These are phyloP conservation scores for Boletus bicolor DNA, from an alignment of 768 basidiomycete genomes.

Conservation along the genomic window DNA sequence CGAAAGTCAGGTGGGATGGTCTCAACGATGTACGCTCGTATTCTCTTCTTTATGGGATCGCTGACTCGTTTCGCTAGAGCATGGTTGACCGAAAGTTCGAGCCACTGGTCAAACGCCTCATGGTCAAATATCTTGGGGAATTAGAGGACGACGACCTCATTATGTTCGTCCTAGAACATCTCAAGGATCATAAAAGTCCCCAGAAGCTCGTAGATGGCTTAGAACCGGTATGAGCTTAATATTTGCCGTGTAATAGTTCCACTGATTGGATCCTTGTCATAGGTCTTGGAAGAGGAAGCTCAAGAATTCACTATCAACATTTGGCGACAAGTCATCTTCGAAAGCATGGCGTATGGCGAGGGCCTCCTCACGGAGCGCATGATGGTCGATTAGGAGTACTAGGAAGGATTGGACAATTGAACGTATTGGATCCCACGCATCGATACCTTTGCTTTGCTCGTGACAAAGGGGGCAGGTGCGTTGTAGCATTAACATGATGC, in stretches of 20 bases:
- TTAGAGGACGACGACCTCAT: constrained; percentile 92
- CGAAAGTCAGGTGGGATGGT: constrained; percentile 90
- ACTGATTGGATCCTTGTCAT: constrained; percentile 2
- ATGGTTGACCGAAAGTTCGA: constrained; percentile 86
- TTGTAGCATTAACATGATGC: constrained; percentile 47
- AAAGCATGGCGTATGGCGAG: constrained; percentile 90
- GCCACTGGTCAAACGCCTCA: constrained; percentile 75
- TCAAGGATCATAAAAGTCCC: constrained; percentile 86
- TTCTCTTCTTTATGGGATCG: neutral
- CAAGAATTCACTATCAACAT: constrained; percentile 69
- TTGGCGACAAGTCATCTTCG: constrained; percentile 93
- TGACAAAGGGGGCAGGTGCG: constrained; percentile 54
- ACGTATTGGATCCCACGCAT: constrained; percentile 18
- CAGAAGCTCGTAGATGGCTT: constrained; percentile 85
- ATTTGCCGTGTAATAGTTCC: neutral
- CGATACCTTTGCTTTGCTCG: constrained; percentile 27
- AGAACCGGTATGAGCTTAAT: constrained; percentile 69
- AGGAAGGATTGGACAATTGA: constrained; percentile 8
- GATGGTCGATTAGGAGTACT: constrained; percentile 59
- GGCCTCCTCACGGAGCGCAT: constrained; percentile 84
- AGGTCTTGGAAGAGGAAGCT: constrained; percentile 95
- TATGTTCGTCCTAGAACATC: constrained; percentile 90
- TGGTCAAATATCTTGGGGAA: constrained; percentile 87
- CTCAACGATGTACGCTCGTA: constrained; percentile 68
- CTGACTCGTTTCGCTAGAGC: constrained; percentile 43